phyloP scores from a whole-genome alignment of 2,329 filamentous ascomycete species.

The Scedosporium dehoogii region DNA sequence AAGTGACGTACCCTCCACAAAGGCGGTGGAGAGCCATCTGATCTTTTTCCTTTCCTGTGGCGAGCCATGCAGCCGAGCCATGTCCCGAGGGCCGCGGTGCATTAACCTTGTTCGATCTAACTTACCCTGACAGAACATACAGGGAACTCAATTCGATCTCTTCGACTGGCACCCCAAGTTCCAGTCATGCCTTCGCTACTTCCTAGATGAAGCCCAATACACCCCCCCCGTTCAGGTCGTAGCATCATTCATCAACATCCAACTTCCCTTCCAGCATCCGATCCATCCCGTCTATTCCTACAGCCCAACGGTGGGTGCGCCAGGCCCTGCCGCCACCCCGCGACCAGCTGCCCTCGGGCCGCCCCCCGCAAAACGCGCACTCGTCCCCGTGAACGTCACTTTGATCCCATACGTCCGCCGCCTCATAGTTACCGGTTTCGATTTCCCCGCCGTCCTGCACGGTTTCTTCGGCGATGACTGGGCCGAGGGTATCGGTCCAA shows the following conservation, averaged over 20 bases:
- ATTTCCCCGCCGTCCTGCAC: constrained; percentile 75
- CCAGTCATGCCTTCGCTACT: constrained; percentile 82
- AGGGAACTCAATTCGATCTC: constrained; percentile 45
- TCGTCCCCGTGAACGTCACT: constrained; percentile 39
- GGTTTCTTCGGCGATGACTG: constrained; percentile 97
- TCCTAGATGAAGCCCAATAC: constrained; percentile 84
- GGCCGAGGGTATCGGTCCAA: constrained; percentile 63
- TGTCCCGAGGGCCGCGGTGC: background rate
- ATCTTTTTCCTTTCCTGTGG: background rate
- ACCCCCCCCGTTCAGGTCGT: constrained; percentile 74
- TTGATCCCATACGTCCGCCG: constrained; percentile 84
- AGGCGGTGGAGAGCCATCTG: background rate
- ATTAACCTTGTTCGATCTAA: background rate
- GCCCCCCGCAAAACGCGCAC: constrained; percentile 8
- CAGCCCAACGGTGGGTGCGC: constrained; percentile 18
- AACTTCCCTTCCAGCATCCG: constrained; percentile 70
- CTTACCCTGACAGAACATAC: background rate
- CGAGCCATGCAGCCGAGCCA: too few relatives aligned
- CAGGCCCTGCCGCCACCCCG: constrained; percentile 11
- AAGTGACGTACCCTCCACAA: constrained; percentile 1
- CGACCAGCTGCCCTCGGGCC: background rate
- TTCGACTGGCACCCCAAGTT: constrained; percentile 91
- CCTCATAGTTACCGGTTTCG: constrained; percentile 84
- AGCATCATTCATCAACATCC: constrained; percentile 85
- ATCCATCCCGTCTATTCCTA: constrained; percentile 30